Evolutionary conservation across 345 rosid genomes (phyloP), one percentile per base, ranked within the genome.

Genomic region (Gossypium stocksii): DNA sequence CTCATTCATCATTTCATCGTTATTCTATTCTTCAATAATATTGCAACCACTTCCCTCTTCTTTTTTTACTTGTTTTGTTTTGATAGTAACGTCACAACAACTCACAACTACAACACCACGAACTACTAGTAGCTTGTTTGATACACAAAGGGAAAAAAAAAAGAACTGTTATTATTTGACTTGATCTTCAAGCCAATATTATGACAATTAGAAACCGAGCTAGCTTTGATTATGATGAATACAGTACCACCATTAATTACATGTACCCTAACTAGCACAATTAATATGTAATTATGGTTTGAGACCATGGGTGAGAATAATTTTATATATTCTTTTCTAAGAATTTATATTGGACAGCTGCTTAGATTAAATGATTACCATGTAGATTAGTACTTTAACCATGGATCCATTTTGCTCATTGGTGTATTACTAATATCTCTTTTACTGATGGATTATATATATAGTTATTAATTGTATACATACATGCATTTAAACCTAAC

Each of bases 51-150:
- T 53, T 53, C 10, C 58, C 25, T 16, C 11, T 19, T 8, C 16
- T 16, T 17, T 9, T 6, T 41, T 19, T 11, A 13, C 15, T 60
- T 34, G 41, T 34, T 34, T 34, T 34, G 41, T 51, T 60, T 22
- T 48, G 70, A 66, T 66, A 6, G 70, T 20, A 66, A 66, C 38
- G 34, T 22, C 19, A 20, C 70, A 66, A 45, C 70, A 66, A 66
- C 64, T 25, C 41, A 34, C 41, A 34, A 60, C 38, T 34, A 34
- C 7, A 25, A 59, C 53, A 12, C 59, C 54, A 19, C 25, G n/a
- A 23, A 45, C 34, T 13, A 13, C 53, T 66, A 2, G 38, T 66
- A 66, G 12, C 70, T 66, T 66, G 54, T 13, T 66, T 14, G 19
- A 12, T 66, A 66, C 70, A 13, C 70, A 66, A 66, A 66, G 54